Evolutionary conservation across 371 early-diverging fungal species (phyloP).

Genomic region (Vairimorpha necatrix): DNA sequence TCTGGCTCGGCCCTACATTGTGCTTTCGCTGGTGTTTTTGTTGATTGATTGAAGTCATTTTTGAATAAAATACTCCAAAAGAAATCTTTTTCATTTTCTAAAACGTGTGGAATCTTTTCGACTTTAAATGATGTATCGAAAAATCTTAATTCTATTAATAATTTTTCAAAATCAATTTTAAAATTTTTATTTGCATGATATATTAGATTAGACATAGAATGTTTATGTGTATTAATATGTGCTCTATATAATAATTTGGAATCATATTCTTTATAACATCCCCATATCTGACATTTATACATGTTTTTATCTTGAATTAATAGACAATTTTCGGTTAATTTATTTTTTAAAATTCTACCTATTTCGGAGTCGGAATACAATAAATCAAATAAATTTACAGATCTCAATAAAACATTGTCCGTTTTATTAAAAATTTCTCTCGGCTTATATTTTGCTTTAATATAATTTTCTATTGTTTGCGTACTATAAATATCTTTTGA

Average conservation of each 20-base stretch:
- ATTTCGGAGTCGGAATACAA: not conserved
- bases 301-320: not conserved
- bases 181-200: not conserved
- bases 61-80: not conserved
- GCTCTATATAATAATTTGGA: not conserved
- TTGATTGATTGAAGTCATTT: constrained; percentile 4
- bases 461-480: not conserved
- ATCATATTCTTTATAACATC: not conserved
- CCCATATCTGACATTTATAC: not conserved
- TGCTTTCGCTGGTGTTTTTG: not conserved
- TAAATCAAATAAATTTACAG: not conserved
- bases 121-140: not conserved
- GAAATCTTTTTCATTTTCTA: not conserved
- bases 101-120: not conserved
- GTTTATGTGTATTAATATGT: not conserved
- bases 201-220: not conserved
- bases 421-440: not conserved
- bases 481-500: not conserved
- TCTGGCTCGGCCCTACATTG: too few species aligned
- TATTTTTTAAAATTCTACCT: not conserved
- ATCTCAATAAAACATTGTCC: not conserved
- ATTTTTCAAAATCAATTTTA: not conserved
- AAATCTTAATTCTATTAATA: not conserved
- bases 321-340: not conserved
- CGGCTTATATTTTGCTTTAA: not conserved